Conservation (phyloP, 305 asterid genomes). For the Fraxinus latifolia region DNA sequence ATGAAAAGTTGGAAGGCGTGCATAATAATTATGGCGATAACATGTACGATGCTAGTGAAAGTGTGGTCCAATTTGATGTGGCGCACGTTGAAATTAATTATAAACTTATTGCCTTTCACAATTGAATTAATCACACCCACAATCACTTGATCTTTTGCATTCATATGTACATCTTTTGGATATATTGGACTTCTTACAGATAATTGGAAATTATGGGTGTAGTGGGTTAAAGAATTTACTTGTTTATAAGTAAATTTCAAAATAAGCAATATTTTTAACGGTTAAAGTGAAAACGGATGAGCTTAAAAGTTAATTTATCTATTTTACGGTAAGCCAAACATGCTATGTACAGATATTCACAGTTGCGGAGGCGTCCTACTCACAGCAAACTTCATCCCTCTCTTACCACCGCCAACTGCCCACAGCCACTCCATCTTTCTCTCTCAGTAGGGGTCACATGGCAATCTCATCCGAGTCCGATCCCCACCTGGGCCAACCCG, state of each 20-base stretch:
- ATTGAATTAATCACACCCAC: background rate
- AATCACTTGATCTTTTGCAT: background rate
- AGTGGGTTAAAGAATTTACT: background rate
- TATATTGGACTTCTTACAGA: background rate
- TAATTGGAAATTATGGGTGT: background rate
- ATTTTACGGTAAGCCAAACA: background rate
- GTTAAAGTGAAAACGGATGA: background rate
- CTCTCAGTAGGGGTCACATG: conserved; percentile 16
- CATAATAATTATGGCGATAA: background rate
- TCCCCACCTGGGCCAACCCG: conserved; percentile 19
- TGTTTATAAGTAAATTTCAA: background rate
- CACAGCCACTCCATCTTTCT: background rate
- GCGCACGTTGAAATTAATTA: too few relatives aligned
- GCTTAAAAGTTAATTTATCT: background rate
- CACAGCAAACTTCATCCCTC: background rate
- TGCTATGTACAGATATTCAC: background rate
- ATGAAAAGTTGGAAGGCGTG: background rate
- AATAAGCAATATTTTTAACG: background rate
- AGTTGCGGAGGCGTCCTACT: background rate
- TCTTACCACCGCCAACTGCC: conserved; percentile 21
- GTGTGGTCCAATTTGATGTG: background rate
- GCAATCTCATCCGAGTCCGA: conserved; percentile 26
- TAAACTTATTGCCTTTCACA: background rate
- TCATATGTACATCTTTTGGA: background rate
- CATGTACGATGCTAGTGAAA: background rate